phyloP scores from a whole-genome alignment of 2,329 filamentous ascomycete species.

The Lasiodiplodia gonubiensis region DNA sequence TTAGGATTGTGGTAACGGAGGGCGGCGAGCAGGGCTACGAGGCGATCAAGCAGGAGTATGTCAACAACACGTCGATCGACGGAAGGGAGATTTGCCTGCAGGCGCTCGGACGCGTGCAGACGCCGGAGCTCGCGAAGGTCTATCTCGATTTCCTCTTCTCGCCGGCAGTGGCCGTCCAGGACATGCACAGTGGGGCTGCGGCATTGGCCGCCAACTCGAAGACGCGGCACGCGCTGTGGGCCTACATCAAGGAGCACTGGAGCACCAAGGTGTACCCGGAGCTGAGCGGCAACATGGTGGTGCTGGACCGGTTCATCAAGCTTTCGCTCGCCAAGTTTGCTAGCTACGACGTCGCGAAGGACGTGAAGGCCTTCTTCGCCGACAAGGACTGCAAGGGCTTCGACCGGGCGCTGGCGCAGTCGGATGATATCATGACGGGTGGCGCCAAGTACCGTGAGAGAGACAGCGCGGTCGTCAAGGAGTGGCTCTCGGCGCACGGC shows the following conservation, averaged over 20 bases:
- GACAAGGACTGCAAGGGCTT: conserved; percentile 85
- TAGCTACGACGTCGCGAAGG: conserved; percentile 69
- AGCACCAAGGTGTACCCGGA: conserved; percentile 67
- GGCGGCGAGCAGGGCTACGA: conserved; percentile 73
- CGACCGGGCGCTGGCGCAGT: conserved; percentile 82
- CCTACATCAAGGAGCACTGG: conserved; percentile 87
- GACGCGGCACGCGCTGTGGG: conserved; percentile 79
- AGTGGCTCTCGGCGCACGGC: conserved; percentile 74
- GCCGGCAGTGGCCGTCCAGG: conserved; percentile 81
- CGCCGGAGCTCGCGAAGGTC: conserved; percentile 69
- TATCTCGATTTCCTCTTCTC: conserved; percentile 79
- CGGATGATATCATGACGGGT: conserved; percentile 83
- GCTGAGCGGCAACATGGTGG: conserved; percentile 80
- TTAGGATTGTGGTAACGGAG: conserved; percentile 77
- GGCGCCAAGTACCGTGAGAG: conserved; percentile 82
- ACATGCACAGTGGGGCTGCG: conserved; percentile 82
- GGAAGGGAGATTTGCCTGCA: conserved; percentile 85
- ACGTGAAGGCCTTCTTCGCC: conserved; percentile 85
- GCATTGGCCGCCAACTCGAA: conserved; percentile 75
- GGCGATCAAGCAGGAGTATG: conserved; percentile 83
- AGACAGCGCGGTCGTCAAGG: conserved; percentile 73
- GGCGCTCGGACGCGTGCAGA: conserved; percentile 75
- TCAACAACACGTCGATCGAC: conserved; percentile 81
- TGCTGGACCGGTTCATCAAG: conserved; percentile 87
- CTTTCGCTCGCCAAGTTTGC: conserved; percentile 79